Evolutionary conservation across 257 asterid species (phyloP).

Genomic region (Galeopsis tetrahit): DNA sequence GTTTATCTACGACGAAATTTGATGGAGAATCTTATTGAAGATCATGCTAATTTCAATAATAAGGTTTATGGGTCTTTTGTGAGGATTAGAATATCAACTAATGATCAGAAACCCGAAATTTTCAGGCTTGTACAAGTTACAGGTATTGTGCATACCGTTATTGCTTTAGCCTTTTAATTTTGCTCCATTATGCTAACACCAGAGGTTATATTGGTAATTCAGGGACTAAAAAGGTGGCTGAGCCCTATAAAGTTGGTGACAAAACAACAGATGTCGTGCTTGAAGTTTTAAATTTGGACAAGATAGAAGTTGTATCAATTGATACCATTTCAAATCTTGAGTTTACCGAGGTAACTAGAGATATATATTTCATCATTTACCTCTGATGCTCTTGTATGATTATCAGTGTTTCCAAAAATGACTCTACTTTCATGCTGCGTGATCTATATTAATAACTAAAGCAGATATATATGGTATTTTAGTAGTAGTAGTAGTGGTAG

Average conservation of each 20-base stretch:
- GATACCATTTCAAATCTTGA: constrained; percentile 84
- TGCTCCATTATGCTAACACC: neutral
- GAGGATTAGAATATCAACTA: constrained; percentile 71
- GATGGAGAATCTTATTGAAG: constrained; percentile 72
- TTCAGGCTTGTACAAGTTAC: constrained; percentile 93
- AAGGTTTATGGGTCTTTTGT: constrained; percentile 80
- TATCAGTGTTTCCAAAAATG: constrained; percentile 11
- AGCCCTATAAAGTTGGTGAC: constrained; percentile 76
- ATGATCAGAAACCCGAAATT: constrained; percentile 78
- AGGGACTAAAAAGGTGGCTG: constrained; percentile 77
- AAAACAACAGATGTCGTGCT: constrained; percentile 76
- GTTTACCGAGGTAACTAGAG: constrained; percentile 73
- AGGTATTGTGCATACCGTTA: constrained; percentile 53
- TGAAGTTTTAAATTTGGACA: constrained; percentile 80
- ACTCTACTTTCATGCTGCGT: constrained; percentile 1
- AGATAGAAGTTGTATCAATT: constrained; percentile 70
- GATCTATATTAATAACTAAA: constrained; percentile 8
- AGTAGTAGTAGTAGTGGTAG: neutral
- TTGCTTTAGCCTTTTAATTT: constrained; percentile 25
- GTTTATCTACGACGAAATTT: constrained; percentile 74
- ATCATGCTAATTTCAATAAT: constrained; percentile 60
- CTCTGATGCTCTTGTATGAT: constrained; percentile 28
- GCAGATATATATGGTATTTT: constrained; percentile 2
- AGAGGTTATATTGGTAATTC: constrained; percentile 28
- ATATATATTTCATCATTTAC: constrained; percentile 18